phyloP scores from a whole-genome alignment of 225 moss, liverwort and hornwort genomes.

The Polytrichum formosum region DNA sequence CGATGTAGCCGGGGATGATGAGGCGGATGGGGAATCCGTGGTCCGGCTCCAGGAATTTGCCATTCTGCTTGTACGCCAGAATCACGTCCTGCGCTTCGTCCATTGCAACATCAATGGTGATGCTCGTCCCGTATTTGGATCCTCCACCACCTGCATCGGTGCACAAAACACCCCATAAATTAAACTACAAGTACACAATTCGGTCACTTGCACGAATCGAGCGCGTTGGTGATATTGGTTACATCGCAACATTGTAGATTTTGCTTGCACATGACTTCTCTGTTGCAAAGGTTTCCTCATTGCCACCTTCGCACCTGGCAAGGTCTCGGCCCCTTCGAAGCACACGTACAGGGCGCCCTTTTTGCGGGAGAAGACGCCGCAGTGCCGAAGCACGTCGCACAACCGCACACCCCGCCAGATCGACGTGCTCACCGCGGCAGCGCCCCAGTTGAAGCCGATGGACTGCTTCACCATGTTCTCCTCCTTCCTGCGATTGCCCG shows the following conservation, averaged over 20 bases:
- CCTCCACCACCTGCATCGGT: conserved; percentile 29
- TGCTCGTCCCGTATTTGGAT: conserved; percentile 83
- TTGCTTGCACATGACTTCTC: too few species aligned
- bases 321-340: conserved; percentile 84
- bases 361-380: conserved; percentile 57
- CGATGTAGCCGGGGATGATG: conserved; percentile 85
- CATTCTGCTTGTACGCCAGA: conserved; percentile 84
- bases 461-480: conserved; percentile 83
- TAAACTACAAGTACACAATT: too few species aligned
- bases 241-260: too few species aligned
- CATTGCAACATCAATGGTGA: conserved; percentile 59
- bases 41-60: conserved; percentile 64
- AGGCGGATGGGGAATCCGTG: conserved; percentile 85
- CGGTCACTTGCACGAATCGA: too few species aligned
- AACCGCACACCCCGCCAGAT: conserved; percentile 81
- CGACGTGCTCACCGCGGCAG: conserved; percentile 74
- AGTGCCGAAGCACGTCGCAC: conserved; percentile 69
- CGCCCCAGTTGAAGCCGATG: conserved; percentile 95
- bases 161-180: too few species aligned
- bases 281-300: too few species aligned
- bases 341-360: conserved; percentile 76
- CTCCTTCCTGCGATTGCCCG: conserved; percentile 95
- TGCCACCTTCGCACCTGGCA: conserved; percentile 46
- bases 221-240: too few species aligned
- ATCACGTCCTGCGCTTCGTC: conserved; percentile 63